These are phyloP conservation scores for Yamadazyma tumulicola DNA, from an alignment of 805 yeast genomes.

Conservation along the genomic window DNA sequence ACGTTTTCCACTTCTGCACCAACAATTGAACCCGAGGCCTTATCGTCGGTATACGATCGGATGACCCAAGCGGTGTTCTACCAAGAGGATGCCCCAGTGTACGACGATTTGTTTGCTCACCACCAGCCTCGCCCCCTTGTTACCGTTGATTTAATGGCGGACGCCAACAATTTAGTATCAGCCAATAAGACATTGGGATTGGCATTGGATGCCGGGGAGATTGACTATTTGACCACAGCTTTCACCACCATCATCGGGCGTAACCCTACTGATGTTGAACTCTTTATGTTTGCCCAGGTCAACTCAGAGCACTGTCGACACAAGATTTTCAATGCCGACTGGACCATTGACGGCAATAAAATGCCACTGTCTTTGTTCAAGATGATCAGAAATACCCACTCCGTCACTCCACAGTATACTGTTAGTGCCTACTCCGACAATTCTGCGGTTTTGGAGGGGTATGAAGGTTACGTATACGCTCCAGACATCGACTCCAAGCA, in stretches of 20 bases:
- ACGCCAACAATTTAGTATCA: slow-evolving; percentile 55
- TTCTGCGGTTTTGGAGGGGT: slow-evolving; percentile 92
- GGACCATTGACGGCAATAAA: slow-evolving; percentile 86
- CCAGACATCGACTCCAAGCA: slow-evolving; percentile 70
- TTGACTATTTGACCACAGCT: slow-evolving; percentile 77
- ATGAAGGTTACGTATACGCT: slow-evolving; percentile 70
- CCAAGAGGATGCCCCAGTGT: slow-evolving; percentile 58
- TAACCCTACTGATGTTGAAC: slow-evolving; percentile 96
- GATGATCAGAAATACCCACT: slow-evolving; percentile 95
- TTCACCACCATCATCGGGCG: slow-evolving; percentile 73
- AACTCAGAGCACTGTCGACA: slow-evolving; percentile 99
- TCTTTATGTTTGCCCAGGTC: slow-evolving; percentile 99
- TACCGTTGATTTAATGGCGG: slow-evolving; percentile 58
- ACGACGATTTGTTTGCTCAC: slow-evolving; percentile 70
- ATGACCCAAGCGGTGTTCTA: slow-evolving; percentile 80
- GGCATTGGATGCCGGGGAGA: slow-evolving; percentile 94
- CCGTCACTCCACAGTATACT: slow-evolving; percentile 73
- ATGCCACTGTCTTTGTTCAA: slow-evolving; percentile 77
- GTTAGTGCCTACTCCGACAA: slow-evolving; percentile 95
- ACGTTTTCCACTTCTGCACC: slow-evolving; percentile 57
- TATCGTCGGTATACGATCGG: slow-evolving; percentile 80
- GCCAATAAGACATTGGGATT: slow-evolving; percentile 86
- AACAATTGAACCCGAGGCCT: slow-evolving; percentile 46
- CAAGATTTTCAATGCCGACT: slow-evolving; percentile 96
- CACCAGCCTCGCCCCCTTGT: slow-evolving; percentile 83